Percentiles rank a stretch among this genome's conserved stretches.
Evolutionary conservation across 371 early-diverging fungal species (phyloP).

Genomic region (Zychaea mexicana): DNA sequence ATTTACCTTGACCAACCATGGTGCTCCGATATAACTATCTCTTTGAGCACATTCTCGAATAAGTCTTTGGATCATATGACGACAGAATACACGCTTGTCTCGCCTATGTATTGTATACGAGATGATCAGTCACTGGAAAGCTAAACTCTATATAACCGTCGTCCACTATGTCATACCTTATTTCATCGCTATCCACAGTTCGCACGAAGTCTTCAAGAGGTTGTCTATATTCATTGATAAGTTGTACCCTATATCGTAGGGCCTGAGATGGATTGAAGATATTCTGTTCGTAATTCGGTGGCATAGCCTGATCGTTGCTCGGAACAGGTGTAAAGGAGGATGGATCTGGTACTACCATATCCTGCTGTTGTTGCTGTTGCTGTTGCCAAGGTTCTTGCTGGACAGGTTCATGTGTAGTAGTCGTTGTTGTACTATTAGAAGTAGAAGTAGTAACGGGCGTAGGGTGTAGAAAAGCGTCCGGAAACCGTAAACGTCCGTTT

Average conservation of each 20-base stretch:
- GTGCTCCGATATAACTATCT: slow-evolving; percentile 67
- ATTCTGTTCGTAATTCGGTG: neutral
- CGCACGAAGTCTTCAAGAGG: slow-evolving; percentile 35
- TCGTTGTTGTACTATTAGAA: slow-evolving; percentile 1
- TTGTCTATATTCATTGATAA: slow-evolving; percentile 31
- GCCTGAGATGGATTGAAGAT: neutral
- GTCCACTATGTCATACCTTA: slow-evolving; percentile 14
- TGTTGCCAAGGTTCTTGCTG: neutral
- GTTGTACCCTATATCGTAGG: slow-evolving; percentile 31
- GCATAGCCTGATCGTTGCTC: neutral
- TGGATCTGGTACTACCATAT: slow-evolving; percentile 4
- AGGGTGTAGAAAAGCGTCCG: slow-evolving; percentile 50
- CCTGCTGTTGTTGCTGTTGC: neutral
- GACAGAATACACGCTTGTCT: slow-evolving; percentile 57
- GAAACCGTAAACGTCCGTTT: slow-evolving; percentile 44
- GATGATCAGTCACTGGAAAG: too few species aligned
- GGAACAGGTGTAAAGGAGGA: neutral
- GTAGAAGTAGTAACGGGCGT: neutral
- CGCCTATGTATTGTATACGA: slow-evolving; percentile 31
- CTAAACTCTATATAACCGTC: too few species aligned
- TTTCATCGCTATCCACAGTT: slow-evolving; percentile 25
- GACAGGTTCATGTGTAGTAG: slow-evolving; percentile 1
- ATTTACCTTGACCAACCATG: slow-evolving; percentile 69
- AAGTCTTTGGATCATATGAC: slow-evolving; percentile 61
- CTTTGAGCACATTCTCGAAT: slow-evolving; percentile 67